Base-by-base conservation (phyloP, 2,329 filamentous ascomycete genomes). In the Fusarium solani-melongenae region DNA sequence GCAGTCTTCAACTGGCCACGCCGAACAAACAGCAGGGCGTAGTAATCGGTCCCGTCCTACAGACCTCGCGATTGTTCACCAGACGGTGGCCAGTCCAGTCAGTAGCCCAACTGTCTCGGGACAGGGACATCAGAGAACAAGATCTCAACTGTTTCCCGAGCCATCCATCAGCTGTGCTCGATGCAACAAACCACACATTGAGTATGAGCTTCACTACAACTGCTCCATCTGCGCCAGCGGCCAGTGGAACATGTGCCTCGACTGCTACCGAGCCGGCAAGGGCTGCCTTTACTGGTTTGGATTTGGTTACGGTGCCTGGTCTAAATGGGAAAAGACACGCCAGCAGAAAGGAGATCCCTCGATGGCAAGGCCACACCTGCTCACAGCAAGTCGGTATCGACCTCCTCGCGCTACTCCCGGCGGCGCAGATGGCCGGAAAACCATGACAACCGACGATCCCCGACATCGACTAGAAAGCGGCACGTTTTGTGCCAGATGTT, bases 221-320 rank as follows among this genome's bases (percentile, higher is more conserved):
- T 98, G 96, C 81, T 81, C 84, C 3, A 86, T 86, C 58, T 98
- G 96, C 81, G 86, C 89, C 17, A 84, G 87, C 7, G 94, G 94
- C 1, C 85, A 89, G 55, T 97, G 92, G 86, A 92, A 95, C 79
- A 85, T 98, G 12, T 98, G 96, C 78, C 83, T 93, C 2, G 87
- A 88, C 72, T 98, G 96, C 83, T 98, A 97, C 81, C 91, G 94
- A 31, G 80, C 85, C 14, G 92, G 92, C 10, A 89, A 89, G 77
- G 95, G 95, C 12, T 98, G 96, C 80, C 86, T 90, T 20, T 90
- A 96, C 79, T 98, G 95, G 94, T 95, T 92, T 76, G 95, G 96
- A 2, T 98, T 98, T 80, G 94, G 94, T 4, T 88, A 92, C 75
- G 88, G 89, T 6, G 94, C 94, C 0, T 89, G 90, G 84, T 84